Conservation (phyloP, 2,329 filamentous ascomycete genomes). For the Mycocentrospora acerina region DNA sequence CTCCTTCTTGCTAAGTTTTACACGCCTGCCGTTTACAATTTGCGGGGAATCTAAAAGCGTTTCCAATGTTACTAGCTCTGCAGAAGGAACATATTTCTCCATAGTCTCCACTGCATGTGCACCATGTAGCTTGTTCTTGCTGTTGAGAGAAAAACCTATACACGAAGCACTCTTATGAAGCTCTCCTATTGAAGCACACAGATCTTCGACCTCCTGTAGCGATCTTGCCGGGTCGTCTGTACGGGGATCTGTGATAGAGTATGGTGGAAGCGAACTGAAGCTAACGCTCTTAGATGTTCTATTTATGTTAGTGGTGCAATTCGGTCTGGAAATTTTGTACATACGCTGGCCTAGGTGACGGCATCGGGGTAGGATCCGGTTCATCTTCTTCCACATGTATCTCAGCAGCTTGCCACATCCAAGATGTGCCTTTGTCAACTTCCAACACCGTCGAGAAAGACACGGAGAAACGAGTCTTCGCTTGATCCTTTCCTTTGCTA, state of each 20-base stretch:
- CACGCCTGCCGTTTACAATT: constrained; percentile 24
- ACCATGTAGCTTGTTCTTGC: constrained; percentile 32
- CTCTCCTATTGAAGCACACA: constrained; percentile 38
- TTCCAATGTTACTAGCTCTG: constrained; percentile 33
- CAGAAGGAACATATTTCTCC: constrained; percentile 11
- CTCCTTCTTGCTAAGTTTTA: constrained; percentile 38
- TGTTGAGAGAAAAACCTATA: constrained; percentile 38
- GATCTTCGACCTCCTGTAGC: constrained; percentile 36
- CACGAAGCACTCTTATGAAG: constrained; percentile 24
- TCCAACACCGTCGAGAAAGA: constrained; percentile 29
- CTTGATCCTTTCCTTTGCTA: constrained; percentile 10
- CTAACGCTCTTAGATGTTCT: constrained; percentile 37
- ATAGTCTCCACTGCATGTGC: constrained; percentile 23
- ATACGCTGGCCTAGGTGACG: constrained; percentile 25
- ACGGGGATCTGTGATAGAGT: constrained; percentile 26
- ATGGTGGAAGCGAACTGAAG: constrained; percentile 37
- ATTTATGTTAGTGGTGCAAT: constrained; percentile 7
- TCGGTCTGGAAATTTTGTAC: background rate
- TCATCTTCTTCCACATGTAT: constrained; percentile 34
- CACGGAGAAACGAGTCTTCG: constrained; percentile 36
- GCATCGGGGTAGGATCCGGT: constrained; percentile 5
- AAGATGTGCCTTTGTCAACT: constrained; percentile 14
- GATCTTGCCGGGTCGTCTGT: constrained; percentile 6
- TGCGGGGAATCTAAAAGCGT: constrained; percentile 31
- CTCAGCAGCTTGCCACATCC: constrained; percentile 37